Base-by-base conservation (phyloP, 257 asterid species). In the Ophiorrhiza pumila region DNA sequence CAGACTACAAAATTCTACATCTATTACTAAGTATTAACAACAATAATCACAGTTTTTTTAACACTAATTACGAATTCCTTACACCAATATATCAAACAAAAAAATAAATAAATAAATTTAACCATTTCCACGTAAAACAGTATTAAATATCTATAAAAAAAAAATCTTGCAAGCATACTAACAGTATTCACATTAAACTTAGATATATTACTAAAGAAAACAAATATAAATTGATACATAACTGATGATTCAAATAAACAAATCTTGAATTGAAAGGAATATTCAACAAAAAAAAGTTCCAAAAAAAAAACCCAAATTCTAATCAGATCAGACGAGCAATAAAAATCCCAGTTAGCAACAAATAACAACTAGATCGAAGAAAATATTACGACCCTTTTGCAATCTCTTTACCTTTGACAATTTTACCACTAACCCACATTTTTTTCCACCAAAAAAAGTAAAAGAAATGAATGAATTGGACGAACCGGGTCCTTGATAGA, bases 401-500 rank as follows among this genome's bases (percentile, higher is more conserved):
- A 49, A 20, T 29, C 20, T 27, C 52, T 41, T 5, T 4, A 5
- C 20, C 29, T 20, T 52, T n/a, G 7, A 6, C 27, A 52, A 7
- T 20, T 18, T 20, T 52, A 18, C 7, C 58, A 55, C 61, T 23
- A 55, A 6, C 71, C 42, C 20, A 15, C 8, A 23, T 1, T 7
- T 50, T 14, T 20, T 2, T 22, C 15, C 47, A n/a, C 46, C 55
- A 68, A 49, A 25, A 59, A 23, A 71, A 66, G 2, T 15, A 63
- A 22, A 39, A 13, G 47, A 53, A 31, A 55, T 62, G 35, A 3
- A 35, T 41, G 22, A 34, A 47, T 31, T 43, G 25, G 34, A 76
- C 65, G 25, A 60, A 88, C 96, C 96, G 83, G 84, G 65, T 75
- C 72, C 52, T 77, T 70, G 74, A 81, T 75, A 7, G 85, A 65